Conservation (phyloP, 768 basidiomycete species). For the Gloeopeniophorella convolvens region DNA sequence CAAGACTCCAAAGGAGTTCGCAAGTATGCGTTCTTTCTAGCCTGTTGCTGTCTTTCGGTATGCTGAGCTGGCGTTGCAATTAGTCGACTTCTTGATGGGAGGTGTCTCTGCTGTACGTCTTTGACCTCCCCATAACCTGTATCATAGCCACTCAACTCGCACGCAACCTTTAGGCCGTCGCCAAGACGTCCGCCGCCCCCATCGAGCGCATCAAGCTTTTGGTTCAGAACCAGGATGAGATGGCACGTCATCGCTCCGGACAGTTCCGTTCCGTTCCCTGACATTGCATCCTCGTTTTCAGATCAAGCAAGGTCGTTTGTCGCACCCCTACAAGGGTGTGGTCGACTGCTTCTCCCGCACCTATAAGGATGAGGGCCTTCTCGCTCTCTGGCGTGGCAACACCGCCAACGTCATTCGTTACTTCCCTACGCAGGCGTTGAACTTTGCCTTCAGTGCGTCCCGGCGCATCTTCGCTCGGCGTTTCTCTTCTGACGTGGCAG, state of each 20-base stretch:
- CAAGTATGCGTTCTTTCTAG: constrained; percentile 43
- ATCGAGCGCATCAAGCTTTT: constrained; percentile 99
- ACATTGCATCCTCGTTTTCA: constrained; percentile 27
- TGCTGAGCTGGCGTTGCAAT: constrained; percentile 30
- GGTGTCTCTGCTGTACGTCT: constrained; percentile 82
- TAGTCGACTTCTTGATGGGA: constrained; percentile 94
- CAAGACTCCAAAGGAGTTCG: constrained; percentile 91
- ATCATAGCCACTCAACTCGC: not conserved
- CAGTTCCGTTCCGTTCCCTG: not conserved
- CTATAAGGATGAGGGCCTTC: constrained; percentile 90
- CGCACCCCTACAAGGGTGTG: constrained; percentile 95
- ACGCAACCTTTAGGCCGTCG: constrained; percentile 65
- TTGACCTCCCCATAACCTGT: not conserved
- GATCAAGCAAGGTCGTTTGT: constrained; percentile 99
- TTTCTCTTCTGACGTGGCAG: constrained; percentile 18
- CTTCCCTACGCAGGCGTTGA: constrained; percentile 99
- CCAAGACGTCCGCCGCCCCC: constrained; percentile 98
- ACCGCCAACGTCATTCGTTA: constrained; percentile 99
- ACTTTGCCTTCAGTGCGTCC: constrained; percentile 97
- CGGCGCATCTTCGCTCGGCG: not conserved
- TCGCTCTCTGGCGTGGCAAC: constrained; percentile 98
- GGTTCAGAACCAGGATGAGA: constrained; percentile 99
- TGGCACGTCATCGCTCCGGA: constrained; percentile 48
- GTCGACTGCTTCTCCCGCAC: constrained; percentile 88
- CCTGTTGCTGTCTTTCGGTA: not conserved